Base-by-base conservation (phyloP, 1,284 basidiomycete genomes). In the Fomitopsis palustris region DNA sequence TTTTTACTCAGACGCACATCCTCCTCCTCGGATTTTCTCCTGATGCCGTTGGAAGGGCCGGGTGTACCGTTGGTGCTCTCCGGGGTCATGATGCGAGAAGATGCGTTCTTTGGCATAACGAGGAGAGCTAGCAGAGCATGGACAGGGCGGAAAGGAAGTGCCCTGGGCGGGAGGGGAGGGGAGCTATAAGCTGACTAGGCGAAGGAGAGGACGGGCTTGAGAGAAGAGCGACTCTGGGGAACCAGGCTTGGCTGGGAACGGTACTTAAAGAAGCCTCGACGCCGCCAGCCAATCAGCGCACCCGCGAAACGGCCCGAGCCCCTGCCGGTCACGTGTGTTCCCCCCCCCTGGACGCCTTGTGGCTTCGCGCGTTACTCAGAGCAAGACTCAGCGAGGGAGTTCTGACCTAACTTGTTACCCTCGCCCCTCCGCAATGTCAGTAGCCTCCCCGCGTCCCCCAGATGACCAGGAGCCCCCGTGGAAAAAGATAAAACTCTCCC, bases 1-100 rank as follows among this genome's bases (percentile, higher is more conserved):
- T 88, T 92, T 78, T 91, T 92, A 19, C 79, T 73, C 29, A 78
- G 72, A 21, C 77, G 62, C 7, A 69, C 60, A 49, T 82, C 78
- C 9, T 87, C 86, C 37, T 88, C 87, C 37, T 88, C 85, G 3
- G 76, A 72, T 70, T 88, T 89, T 68, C 84, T 86, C 63, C 86
- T 77, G 9, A 62, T 39, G 21, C 62, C 67, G 51, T 55, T 63
- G 27, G 66, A 68, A 41, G 62, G 59, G 38, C 66, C 66, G 47
- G 64, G 60, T 14, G 64, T 61, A 42, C 55, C 56, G 31, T 37
- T 37, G 2, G 35, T 37, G 35, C 33, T 52, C 21, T 67, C 67
- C 7, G 64, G 57, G 14, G 61, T 65, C 29, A 59, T 14, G 62
- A 51, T 17, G 62, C 56, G 62, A 27, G 55, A 21, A 17, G n/a